phyloP scores from a whole-genome alignment of 1,284 basidiomycete species.

The Pseudozyma tsukubaensis region DNA sequence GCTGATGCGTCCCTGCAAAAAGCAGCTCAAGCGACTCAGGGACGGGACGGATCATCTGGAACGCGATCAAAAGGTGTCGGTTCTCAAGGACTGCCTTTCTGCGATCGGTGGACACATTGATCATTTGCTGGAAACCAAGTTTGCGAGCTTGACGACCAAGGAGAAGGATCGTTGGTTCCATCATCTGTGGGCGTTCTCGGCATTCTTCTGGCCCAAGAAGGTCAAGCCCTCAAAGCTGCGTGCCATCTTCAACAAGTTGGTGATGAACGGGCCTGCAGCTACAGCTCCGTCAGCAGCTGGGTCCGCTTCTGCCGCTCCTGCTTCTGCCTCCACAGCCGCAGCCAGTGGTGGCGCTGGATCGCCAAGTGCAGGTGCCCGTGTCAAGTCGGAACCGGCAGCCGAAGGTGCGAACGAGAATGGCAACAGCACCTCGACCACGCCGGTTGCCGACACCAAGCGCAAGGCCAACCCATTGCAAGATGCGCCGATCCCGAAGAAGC shows the following conservation, averaged over 20 bases:
- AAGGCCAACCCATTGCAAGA: slow-evolving; percentile 47
- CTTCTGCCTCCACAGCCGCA: neutral
- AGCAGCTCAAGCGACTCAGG: slow-evolving; percentile 95
- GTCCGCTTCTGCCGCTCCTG: neutral
- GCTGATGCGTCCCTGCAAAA: slow-evolving; percentile 94
- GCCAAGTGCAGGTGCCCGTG: slow-evolving; percentile 7
- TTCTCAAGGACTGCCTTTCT: slow-evolving; percentile 93
- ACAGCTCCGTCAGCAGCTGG: slow-evolving; percentile 15
- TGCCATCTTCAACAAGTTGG: slow-evolving; percentile 62
- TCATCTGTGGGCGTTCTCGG: slow-evolving; percentile 87
- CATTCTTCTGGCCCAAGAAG: slow-evolving; percentile 96
- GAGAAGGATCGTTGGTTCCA: slow-evolving; percentile 87
- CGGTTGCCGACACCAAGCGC: slow-evolving; percentile 34
- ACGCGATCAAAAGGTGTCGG: slow-evolving; percentile 92
- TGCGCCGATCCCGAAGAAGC: slow-evolving; percentile 54
- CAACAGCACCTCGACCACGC: slow-evolving; percentile 8
- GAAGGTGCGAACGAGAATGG: slow-evolving; percentile 26
- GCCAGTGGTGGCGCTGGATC: slow-evolving; percentile 20
- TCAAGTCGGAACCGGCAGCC: slow-evolving; percentile 30
- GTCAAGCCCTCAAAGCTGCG: slow-evolving; percentile 61
- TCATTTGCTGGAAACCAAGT: slow-evolving; percentile 80
- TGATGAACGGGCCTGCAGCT: slow-evolving; percentile 41
- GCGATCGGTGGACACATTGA: slow-evolving; percentile 95
- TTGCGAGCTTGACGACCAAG: slow-evolving; percentile 76
- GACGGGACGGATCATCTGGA: slow-evolving; percentile 87